Base-by-base conservation (phyloP, 345 rosid genomes). In the Xanthoceras sorbifolium region DNA sequence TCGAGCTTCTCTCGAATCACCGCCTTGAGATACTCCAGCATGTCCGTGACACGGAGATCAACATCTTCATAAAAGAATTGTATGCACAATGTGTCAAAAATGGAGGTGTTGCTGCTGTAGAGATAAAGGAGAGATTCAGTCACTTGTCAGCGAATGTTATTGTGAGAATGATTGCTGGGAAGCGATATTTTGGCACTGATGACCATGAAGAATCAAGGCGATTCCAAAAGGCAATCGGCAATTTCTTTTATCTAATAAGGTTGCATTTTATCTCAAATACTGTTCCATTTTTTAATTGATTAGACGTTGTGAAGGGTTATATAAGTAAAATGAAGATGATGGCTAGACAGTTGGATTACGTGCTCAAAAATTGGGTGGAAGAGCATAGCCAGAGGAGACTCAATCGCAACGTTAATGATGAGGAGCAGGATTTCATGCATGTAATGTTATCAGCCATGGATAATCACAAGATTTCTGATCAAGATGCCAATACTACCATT, bases 381-480 rank as follows among this genome's bases (percentile, higher is more conserved):
- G 85, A 71, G 54, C 90, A 86, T 80, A 60, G 82, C 22, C 69
- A 59, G 54, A 77, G 76, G 69, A 78, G 78, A 74, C 34, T 64
- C 9, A 20, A 17, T 44, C 57, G 69, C 4, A 64, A 32, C 34
- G 14, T 36, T 40, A 65, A 18, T 67, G 29, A 72, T 44, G 25
- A 67, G 76, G 80, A 83, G 5, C 40, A 72, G 22, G 87, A 87
- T 46, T 88, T 90, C 76, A 82, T 90, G 22, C 87, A 89, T 70
- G 80, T 89, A 20, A 84, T 90, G 93, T 50, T 89, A 61, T 81
- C 90, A 2, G 69, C 84, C 55, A 79, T 81, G 42, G 84, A 87
- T 52, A 75, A 82, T 48, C 86, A 79, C 17, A 69, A 73, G 20
- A 75, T 86, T 22, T 81, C 86, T 1, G 64, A 67, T 76, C 85